Percentiles rank a stretch among this genome's conserved stretches.
These are phyloP conservation scores for Hanseniaspora meyeri DNA, from an alignment of 805 yeast species.

Conservation along the genomic window DNA sequence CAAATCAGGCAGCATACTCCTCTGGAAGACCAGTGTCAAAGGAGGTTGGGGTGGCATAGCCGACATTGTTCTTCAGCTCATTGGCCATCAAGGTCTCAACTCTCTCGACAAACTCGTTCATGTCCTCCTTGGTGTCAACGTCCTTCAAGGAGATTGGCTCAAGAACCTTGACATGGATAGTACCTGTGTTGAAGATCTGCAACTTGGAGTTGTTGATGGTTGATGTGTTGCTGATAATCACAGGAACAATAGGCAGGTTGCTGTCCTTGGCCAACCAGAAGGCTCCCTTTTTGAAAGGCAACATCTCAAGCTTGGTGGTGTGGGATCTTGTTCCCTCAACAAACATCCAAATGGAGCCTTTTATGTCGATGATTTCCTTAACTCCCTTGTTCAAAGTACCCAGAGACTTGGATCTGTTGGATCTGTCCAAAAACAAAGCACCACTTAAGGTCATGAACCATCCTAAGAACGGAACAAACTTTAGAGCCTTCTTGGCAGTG, in stretches of 20 bases:
- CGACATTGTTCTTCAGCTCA: slow-evolving; percentile 27
- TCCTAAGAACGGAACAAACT: slow-evolving; percentile 80
- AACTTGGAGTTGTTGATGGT: slow-evolving; percentile 49
- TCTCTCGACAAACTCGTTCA: slow-evolving; percentile 44
- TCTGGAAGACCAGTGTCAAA: slow-evolving; percentile 24
- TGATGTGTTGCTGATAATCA: slow-evolving; percentile 78
- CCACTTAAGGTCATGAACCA: slow-evolving; percentile 94
- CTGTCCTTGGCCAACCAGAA: slow-evolving; percentile 95
- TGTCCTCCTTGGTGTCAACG: slow-evolving; percentile 52
- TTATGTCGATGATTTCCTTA: slow-evolving; percentile 42
- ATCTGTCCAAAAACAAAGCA: slow-evolving; percentile 80
- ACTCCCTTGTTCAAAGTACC: slow-evolving; percentile 63
- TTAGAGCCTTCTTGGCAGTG: slow-evolving; percentile 77
- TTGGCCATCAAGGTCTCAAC: slow-evolving; percentile 47
- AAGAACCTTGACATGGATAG: slow-evolving; percentile 63
- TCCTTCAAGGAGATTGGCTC: slow-evolving; percentile 68
- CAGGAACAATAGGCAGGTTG: slow-evolving; percentile 76
- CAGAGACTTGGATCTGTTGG: slow-evolving; percentile 62
- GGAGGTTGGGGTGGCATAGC: slow-evolving; percentile 29
- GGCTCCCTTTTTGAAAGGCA: slow-evolving; percentile 94
- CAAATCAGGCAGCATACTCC: background rate
- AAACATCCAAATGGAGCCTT: slow-evolving; percentile 75
- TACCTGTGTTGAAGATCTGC: slow-evolving; percentile 63
- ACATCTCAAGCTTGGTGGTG: slow-evolving; percentile 48
- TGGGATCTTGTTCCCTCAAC: slow-evolving; percentile 97